phyloP scores from a whole-genome alignment of 768 basidiomycete species.

The Pisolithus marmoratus region DNA sequence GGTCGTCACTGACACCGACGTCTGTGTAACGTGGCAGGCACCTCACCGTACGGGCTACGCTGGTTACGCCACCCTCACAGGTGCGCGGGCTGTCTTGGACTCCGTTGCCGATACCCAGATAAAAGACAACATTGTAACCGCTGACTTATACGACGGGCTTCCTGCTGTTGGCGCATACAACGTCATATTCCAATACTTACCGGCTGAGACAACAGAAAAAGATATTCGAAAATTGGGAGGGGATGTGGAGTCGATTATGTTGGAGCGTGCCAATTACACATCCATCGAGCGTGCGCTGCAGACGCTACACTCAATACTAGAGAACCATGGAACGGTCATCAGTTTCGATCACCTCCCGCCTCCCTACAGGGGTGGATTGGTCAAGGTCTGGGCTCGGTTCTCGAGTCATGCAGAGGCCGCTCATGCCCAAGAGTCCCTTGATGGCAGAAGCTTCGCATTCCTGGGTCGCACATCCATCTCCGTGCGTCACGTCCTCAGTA shows the following conservation, averaged over 20 bases:
- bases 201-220: constrained; percentile 36
- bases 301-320: constrained; percentile 33
- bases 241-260: constrained; percentile 43
- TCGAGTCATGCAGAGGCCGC: constrained; percentile 46
- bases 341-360: constrained; percentile 44
- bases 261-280: constrained; percentile 44
- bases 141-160: constrained; percentile 47
- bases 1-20: constrained; percentile 45
- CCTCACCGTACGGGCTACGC: constrained; percentile 54
- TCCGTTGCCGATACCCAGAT: constrained; percentile 33
- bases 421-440: constrained; percentile 40
- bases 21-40: constrained; percentile 56
- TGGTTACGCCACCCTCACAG: constrained; percentile 48
- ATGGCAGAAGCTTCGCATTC: constrained; percentile 40
- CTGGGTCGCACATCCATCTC: constrained; percentile 42
- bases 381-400: constrained; percentile 56
- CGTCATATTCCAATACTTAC: constrained; percentile 54
- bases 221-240: constrained; percentile 40
- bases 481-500: constrained; percentile 49
- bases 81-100: constrained; percentile 48
- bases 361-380: constrained; percentile 43
- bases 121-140: constrained; percentile 39
- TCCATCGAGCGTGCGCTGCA: constrained; percentile 31
- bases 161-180: constrained; percentile 56
- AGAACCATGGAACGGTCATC: constrained; percentile 31